phyloP scores from a whole-genome alignment of 306 rosid species.

The Vigna trinervia region DNA sequence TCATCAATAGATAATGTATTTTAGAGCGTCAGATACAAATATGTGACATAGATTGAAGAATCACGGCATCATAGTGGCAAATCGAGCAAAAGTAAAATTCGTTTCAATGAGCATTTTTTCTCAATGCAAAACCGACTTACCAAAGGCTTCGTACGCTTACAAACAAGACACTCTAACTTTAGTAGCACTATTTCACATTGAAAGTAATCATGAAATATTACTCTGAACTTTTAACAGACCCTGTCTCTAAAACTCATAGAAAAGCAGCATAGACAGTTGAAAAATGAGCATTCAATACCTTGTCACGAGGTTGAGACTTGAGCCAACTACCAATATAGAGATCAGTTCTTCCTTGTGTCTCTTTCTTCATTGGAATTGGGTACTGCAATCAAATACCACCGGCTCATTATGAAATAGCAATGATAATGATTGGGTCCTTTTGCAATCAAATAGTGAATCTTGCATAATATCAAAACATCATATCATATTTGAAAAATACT shows the following conservation, averaged over 20 bases:
- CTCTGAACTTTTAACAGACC: background rate
- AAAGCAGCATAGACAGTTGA: constrained; percentile 30
- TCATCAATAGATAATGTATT: too few species aligned
- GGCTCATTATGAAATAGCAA: background rate
- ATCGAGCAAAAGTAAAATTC: constrained; percentile 22
- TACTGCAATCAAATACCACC: constrained; percentile 60
- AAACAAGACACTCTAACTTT: constrained; percentile 14
- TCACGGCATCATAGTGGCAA: background rate
- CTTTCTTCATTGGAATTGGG: constrained; percentile 85
- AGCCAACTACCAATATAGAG: constrained; percentile 84
- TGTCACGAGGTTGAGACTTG: constrained; percentile 81
- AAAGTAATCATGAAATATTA: constrained; percentile 3
- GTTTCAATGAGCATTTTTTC: background rate
- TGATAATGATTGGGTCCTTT: background rate
- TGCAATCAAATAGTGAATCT: constrained; percentile 7
- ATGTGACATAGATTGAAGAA: too few species aligned
- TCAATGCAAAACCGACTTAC: constrained; percentile 27
- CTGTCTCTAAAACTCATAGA: constrained; percentile 1
- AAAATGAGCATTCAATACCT: constrained; percentile 56
- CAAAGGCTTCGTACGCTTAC: constrained; percentile 13
- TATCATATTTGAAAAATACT: constrained; percentile 26
- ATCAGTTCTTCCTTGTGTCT: constrained; percentile 89
- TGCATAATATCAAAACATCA: constrained; percentile 1
- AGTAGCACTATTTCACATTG: background rate
- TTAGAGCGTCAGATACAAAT: too few species aligned